Conservation (phyloP, 441 rosid genomes). For the Mallotus repandus region DNA sequence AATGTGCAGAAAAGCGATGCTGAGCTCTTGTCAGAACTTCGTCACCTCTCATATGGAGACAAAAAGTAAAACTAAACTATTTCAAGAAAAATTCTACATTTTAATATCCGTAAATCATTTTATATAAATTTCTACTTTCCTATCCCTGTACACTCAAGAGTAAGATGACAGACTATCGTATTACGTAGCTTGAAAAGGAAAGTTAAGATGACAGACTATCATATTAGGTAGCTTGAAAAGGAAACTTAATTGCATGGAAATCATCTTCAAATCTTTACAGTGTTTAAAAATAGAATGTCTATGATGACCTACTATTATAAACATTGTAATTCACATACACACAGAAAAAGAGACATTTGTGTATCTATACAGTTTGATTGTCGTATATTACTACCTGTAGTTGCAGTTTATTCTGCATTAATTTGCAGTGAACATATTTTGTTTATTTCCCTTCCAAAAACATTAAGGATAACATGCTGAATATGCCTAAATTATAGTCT, state of each 20-base stretch:
- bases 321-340: neutral
- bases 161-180: neutral
- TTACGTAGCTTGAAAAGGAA: neutral
- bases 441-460: constrained; percentile 4
- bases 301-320: neutral
- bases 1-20: constrained; percentile 49
- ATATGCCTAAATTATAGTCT: neutral
- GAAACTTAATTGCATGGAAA: neutral
- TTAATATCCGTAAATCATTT: constrained; percentile 21
- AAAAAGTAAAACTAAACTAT: constrained; percentile 43
- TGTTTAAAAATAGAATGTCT: neutral
- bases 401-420: neutral
- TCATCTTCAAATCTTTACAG: neutral
- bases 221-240: neutral
- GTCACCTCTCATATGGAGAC: constrained; percentile 42
- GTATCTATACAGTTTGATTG: neutral
- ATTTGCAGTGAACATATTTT: neutral
- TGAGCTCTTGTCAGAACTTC: constrained; percentile 58
- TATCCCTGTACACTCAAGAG: neutral
- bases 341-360: too few species aligned
- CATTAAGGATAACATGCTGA: neutral
- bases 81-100: neutral
- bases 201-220: neutral
- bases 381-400: neutral
- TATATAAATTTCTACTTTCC: neutral